A percentile compares a stretch with the other conserved stretches of the same genome.
Conservation (phyloP, 2,329 filamentous ascomycete genomes). For the Sporothrix variecibatus region DNA sequence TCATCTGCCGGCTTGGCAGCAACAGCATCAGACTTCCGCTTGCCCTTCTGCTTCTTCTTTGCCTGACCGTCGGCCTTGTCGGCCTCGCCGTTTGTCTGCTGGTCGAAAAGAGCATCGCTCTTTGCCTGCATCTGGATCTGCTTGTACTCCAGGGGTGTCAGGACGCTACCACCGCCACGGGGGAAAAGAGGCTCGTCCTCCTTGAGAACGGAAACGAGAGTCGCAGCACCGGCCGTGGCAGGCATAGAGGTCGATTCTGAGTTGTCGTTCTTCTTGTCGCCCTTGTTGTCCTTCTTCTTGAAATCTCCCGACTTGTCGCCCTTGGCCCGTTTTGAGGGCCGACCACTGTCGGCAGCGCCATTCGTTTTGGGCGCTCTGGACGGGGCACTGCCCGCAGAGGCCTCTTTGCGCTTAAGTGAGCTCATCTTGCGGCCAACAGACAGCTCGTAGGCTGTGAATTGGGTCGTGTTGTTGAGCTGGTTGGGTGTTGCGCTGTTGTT, state of each 20-base stretch:
- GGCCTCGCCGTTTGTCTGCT: constrained; percentile 59
- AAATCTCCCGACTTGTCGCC: constrained; percentile 19
- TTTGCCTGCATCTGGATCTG: constrained; percentile 94
- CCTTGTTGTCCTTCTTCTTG: constrained; percentile 19
- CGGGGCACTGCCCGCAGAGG: constrained; percentile 22
- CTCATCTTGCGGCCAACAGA: constrained; percentile 27
- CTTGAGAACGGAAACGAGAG: constrained; percentile 52
- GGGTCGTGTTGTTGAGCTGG: constrained; percentile 16
- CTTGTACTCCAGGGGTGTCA: constrained; percentile 93
- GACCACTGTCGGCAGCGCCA: constrained; percentile 11
- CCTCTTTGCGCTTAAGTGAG: constrained; percentile 32
- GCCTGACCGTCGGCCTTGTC: constrained; percentile 47
- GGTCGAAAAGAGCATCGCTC: constrained; percentile 87
- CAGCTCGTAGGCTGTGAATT: constrained; percentile 18
- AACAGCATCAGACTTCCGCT: constrained; percentile 51
- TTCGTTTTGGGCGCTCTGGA: constrained; percentile 21
- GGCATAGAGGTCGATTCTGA: constrained; percentile 2
- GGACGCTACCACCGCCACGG: constrained; percentile 83
- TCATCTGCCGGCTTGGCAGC: constrained; percentile 54
- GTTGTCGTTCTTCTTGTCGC: constrained; percentile 20
- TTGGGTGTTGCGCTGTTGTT: not conserved
- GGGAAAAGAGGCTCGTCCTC: constrained; percentile 91
- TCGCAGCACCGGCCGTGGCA: constrained; percentile 30
- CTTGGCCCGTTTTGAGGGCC: constrained; percentile 30
- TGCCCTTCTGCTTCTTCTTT: constrained; percentile 59